Percentiles rank a stretch among this genome's conserved stretches.
Evolutionary conservation across 1,139 yeast species (phyloP).

Genomic region (Saccharomyces hybrid): DNA sequence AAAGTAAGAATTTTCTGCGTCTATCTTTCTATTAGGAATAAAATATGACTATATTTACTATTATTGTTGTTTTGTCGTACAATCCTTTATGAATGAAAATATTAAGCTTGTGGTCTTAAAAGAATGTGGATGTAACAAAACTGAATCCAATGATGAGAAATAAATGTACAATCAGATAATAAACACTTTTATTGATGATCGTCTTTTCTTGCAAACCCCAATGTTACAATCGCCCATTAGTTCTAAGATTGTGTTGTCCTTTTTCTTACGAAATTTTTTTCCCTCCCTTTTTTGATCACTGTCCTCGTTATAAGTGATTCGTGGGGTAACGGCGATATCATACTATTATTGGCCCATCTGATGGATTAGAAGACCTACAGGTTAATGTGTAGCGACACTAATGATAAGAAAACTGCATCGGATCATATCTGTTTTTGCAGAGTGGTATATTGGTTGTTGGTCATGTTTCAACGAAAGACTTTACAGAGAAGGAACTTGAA

Average conservation of each 20-base stretch:
- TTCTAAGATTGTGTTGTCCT: not conserved
- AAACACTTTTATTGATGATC: not conserved
- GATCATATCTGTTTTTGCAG: not conserved
- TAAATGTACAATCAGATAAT: not conserved
- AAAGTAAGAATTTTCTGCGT: not conserved
- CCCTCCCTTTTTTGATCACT: not conserved
- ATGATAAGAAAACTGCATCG: not conserved
- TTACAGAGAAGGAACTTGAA: slow-evolving; percentile 69
- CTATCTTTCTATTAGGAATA: not conserved
- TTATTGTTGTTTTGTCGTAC: not conserved
- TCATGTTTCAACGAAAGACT: slow-evolving; percentile 46
- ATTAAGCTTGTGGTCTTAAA: not conserved
- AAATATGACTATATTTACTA: not conserved
- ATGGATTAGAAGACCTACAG: not conserved
- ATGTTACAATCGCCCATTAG: not conserved
- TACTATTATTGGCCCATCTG: not conserved
- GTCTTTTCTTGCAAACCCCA: not conserved
- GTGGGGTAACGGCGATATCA: not conserved
- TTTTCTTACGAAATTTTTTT: not conserved
- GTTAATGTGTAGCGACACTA: not conserved
- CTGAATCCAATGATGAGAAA: not conserved
- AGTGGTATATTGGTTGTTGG: not conserved
- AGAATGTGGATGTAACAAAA: not conserved
- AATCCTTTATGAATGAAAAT: not conserved
- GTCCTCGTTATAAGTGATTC: not conserved